phyloP scores from a whole-genome alignment of 768 basidiomycete genomes.

The Kwoniella sp. region DNA sequence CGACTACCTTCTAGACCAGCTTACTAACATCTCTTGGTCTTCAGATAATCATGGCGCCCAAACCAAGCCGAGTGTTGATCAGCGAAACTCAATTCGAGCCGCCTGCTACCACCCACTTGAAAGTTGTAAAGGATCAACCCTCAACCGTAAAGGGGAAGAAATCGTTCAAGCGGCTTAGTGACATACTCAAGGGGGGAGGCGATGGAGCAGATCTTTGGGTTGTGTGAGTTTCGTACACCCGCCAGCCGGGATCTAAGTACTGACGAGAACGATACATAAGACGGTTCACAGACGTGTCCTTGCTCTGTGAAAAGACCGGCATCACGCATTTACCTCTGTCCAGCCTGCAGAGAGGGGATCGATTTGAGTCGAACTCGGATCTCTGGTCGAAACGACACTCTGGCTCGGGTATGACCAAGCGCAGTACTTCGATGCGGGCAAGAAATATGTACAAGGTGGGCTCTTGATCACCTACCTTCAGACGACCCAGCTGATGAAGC shows the following conservation, averaged over 20 bases:
- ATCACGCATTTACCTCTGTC: slow-evolving; percentile 59
- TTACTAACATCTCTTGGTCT: background rate
- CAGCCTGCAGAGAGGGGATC: slow-evolving; percentile 25
- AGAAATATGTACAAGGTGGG: slow-evolving; percentile 75
- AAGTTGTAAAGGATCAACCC: slow-evolving; percentile 4
- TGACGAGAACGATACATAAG: slow-evolving; percentile 18
- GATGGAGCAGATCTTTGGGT: slow-evolving; percentile 88
- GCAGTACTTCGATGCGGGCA: slow-evolving; percentile 71
- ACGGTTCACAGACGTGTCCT: slow-evolving; percentile 88
- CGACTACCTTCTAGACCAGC: background rate
- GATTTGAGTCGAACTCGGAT: too few relatives aligned
- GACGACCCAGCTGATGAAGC: background rate
- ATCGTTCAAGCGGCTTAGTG: slow-evolving; percentile 82
- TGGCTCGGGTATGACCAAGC: slow-evolving; percentile 67
- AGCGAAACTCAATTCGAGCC: slow-evolving; percentile 58
- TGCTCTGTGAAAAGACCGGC: slow-evolving; percentile 85
- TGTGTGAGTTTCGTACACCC: slow-evolving; percentile 53
- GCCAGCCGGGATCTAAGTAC: background rate
- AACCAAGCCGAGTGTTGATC: slow-evolving; percentile 78
- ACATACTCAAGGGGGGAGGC: slow-evolving; percentile 63
- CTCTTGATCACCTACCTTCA: too few relatives aligned
- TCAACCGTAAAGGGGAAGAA: slow-evolving; percentile 68
- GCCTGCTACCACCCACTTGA: slow-evolving; percentile 37
- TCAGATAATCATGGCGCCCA: slow-evolving; percentile 70
- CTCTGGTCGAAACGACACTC: too few relatives aligned